Percentiles rank a stretch among this genome's conserved stretches.
Evolutionary conservation across 2,329 filamentous ascomycete species (phyloP).

Genomic region (Thelonectria blattea): DNA sequence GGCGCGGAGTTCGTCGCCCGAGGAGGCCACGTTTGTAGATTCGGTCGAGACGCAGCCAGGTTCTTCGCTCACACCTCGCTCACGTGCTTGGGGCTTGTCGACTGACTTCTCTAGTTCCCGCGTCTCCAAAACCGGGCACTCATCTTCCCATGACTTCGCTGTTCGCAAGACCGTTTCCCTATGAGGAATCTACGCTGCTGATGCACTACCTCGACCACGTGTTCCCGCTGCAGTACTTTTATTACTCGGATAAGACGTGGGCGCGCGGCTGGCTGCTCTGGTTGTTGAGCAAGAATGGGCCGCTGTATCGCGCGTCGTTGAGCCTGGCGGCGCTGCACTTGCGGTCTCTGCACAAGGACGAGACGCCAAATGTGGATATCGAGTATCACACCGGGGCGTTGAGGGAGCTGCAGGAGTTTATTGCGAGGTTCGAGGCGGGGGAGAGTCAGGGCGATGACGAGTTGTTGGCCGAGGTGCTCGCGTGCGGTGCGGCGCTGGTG

Average conservation of each 20-base stretch:
- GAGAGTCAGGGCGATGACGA: not conserved
- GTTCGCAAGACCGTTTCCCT: conserved; percentile 1
- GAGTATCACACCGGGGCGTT: not conserved
- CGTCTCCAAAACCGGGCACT: not conserved
- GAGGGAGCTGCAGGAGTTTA: not conserved
- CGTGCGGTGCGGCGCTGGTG: not conserved
- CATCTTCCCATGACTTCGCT: not conserved
- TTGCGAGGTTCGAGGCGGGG: not conserved
- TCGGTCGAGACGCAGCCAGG: not conserved
- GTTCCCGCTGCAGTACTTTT: conserved; percentile 9
- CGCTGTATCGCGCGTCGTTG: conserved; percentile 1
- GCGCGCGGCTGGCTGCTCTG: conserved; percentile 5
- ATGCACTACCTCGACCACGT: conserved; percentile 13
- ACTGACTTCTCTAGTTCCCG: too few species aligned
- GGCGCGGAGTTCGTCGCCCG: too few species aligned
- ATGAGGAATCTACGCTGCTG: conserved; percentile 1
- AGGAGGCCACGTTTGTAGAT: too few species aligned
- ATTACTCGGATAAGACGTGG: not conserved
- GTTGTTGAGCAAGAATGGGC: conserved; percentile 7
- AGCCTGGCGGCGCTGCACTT: not conserved
- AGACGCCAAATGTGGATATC: not conserved
- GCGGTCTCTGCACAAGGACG: not conserved
- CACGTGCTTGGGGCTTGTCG: not conserved
- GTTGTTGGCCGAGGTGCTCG: conserved; percentile 2
- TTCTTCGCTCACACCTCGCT: not conserved